Conservation (phyloP, 768 basidiomycete species). For the Lactarius hatsudake region DNA sequence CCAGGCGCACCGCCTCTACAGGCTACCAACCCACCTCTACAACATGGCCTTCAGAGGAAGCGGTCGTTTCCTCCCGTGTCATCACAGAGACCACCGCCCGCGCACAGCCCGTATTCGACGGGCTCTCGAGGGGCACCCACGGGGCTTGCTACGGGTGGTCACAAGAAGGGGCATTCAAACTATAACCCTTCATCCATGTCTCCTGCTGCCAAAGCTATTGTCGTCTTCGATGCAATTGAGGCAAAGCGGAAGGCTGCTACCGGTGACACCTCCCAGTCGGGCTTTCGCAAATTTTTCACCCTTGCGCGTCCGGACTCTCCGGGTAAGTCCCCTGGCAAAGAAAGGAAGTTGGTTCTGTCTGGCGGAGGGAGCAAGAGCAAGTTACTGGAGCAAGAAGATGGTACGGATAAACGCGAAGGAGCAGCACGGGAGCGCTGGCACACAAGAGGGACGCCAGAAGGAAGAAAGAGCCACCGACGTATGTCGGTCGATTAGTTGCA, state of each 20-base stretch:
- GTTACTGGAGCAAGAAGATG: slow-evolving; percentile 21
- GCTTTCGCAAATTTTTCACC: slow-evolving; percentile 31
- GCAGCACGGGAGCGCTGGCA: slow-evolving; percentile 23
- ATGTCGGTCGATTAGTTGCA: slow-evolving; percentile 23
- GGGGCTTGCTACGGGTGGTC: slow-evolving; percentile 20
- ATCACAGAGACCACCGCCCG: neutral
- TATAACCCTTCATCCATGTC: slow-evolving; percentile 48
- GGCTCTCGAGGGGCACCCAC: slow-evolving; percentile 6
- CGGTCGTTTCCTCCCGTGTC: slow-evolving; percentile 14
- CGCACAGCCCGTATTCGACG: slow-evolving; percentile 14
- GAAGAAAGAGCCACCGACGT: slow-evolving; percentile 19
- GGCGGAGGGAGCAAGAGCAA: slow-evolving; percentile 13
- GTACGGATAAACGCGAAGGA: slow-evolving; percentile 12
- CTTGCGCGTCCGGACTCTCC: slow-evolving; percentile 24
- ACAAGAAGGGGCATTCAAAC: slow-evolving; percentile 35
- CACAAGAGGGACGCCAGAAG: slow-evolving; percentile 12
- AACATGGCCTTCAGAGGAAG: slow-evolving; percentile 12
- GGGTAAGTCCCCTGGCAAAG: slow-evolving; percentile 11
- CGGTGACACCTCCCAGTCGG: slow-evolving; percentile 31
- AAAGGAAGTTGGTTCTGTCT: neutral
- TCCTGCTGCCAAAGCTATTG: slow-evolving; percentile 60
- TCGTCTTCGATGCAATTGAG: slow-evolving; percentile 56
- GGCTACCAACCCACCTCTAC: neutral
- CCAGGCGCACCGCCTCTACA: slow-evolving; percentile 32
- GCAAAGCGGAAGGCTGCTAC: slow-evolving; percentile 38